phyloP scores from a whole-genome alignment of 495 filamentous ascomycete species.

The Clohesyomyces aquaticus region DNA sequence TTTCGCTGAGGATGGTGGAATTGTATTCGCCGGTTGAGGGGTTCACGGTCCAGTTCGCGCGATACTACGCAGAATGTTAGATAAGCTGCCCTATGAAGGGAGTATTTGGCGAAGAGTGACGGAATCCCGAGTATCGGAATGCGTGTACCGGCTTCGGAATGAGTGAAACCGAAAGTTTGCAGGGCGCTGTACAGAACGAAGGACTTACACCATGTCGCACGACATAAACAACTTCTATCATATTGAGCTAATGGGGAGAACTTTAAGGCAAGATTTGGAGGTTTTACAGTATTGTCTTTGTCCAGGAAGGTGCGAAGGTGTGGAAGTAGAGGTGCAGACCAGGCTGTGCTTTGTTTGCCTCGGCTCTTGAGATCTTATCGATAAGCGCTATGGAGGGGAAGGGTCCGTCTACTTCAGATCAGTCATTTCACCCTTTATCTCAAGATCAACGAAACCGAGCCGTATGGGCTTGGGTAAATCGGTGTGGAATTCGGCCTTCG shows the following conservation, averaged over 20 bases:
- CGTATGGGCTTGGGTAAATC: too few species aligned
- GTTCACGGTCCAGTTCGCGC: constrained; percentile 85
- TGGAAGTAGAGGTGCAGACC: neutral
- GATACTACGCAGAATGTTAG: constrained; percentile 65
- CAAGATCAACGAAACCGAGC: too few species aligned
- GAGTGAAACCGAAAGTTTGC: neutral
- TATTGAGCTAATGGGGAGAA: neutral
- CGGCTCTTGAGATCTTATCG: constrained; percentile 9
- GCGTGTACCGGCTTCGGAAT: neutral
- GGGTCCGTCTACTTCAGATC: too few species aligned
- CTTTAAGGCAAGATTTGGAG: neutral
- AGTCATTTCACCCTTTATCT: too few species aligned
- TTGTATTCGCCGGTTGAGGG: constrained; percentile 72
- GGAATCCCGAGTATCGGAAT: neutral
- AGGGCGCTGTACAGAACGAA: too few species aligned
- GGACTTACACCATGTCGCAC: constrained; percentile 34
- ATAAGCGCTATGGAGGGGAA: too few species aligned
- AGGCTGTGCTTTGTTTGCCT: too few species aligned
- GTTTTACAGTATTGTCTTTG: neutral
- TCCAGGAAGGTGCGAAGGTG: neutral
- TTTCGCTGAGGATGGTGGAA: constrained; percentile 65
- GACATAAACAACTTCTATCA: constrained; percentile 32
- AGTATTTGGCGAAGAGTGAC: neutral
- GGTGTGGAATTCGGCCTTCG: too few species aligned
- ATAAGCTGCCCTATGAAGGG: neutral